Base-by-base conservation (phyloP, 345 rosid genomes). In the Populus pruinosa region DNA sequence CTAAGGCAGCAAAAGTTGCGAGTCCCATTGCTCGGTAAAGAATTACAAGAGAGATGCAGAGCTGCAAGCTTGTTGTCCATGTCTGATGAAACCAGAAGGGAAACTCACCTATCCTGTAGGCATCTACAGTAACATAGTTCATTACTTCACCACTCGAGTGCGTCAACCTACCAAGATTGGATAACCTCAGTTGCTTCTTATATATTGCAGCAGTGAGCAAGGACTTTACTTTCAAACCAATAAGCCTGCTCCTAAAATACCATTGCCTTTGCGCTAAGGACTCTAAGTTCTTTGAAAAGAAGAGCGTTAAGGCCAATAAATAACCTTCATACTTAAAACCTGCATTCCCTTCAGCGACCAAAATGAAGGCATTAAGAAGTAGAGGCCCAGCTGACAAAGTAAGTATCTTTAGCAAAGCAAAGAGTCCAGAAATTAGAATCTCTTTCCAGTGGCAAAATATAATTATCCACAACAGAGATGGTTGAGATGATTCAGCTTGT, bases 21-120 rank as follows among this genome's bases (percentile, higher is more conserved):
- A 88, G 82, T 64, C 99, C 98, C 53, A 95, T 94, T 0, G 99
- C 90, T 12, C 82, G 90, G 87, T 91, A 89, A 35, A 95, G 92
- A 76, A 95, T 93, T 70, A 80, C 79, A 0, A 95, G 86, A 23
- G 97, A 93, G 8, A 95, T 80, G 72, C 93, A 85, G 25, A 95
- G 91, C 87, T 95, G 98, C 71, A 95, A 87, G 81, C 89, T 84
- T 47, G 99, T 93, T 1, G 98, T 87, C 99, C 99, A 93, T 71
- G 89, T 91, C 87, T 93, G 98, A 73, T 95, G 99, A 82, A 92
- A 88, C 99, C 98, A 95, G 81, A 88, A 95, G 2, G 99, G 96
- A 73, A 93, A 95, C 35, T 95, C 99, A 4, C 99, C 99, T 23
- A 95, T 90, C 70, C 99, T 85, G 67, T 91, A 95, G 21, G 99